Percentiles rank a stretch among this genome's conserved stretches.
phyloP scores from a whole-genome alignment of 2,329 filamentous ascomycete species.

The Pseudopithomyces maydicus region DNA sequence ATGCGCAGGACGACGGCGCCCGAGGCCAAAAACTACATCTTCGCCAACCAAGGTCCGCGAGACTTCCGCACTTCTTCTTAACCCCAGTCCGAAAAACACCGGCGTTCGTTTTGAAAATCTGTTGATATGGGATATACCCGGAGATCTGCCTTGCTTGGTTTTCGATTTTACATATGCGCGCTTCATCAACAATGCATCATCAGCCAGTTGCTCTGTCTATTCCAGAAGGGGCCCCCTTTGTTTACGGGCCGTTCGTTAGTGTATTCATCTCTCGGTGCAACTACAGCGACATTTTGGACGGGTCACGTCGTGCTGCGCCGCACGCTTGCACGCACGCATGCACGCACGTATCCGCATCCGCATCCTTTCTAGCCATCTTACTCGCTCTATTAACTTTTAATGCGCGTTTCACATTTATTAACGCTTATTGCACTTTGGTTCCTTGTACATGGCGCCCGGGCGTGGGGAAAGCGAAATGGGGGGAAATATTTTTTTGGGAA shows the following conservation, averaged over 20 bases:
- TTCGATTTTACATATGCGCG: not conserved
- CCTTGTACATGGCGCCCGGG: conserved; percentile 4
- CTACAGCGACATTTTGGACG: no score
- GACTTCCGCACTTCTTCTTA: conserved; percentile 39
- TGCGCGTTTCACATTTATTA: not conserved
- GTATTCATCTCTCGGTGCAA: not conserved
- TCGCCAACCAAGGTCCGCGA: conserved; percentile 53
- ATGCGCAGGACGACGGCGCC: conserved; percentile 35
- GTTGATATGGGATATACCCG: conserved; percentile 7
- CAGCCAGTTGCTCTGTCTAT: not conserved
- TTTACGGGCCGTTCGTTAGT: not conserved
- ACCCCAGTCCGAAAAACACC: not conserved
- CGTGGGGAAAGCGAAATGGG: not conserved
- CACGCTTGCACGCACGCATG: not conserved
- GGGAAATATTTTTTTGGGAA: not conserved
- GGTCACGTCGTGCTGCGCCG: not conserved
- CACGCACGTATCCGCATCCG: not conserved
- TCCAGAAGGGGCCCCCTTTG: not conserved
- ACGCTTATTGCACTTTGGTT: not conserved
- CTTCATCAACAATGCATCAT: not conserved
- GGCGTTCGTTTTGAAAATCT: conserved; percentile 8
- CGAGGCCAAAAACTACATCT: conserved; percentile 53
- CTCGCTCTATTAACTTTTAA: conserved; percentile 5
- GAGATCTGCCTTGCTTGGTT: not conserved
- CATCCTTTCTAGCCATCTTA: not conserved